A percentile compares a stretch with the other conserved stretches of the same genome.
Evolutionary conservation across 495 filamentous ascomycete genomes (phyloP).

Genomic region (Aspergillus wentii): DNA sequence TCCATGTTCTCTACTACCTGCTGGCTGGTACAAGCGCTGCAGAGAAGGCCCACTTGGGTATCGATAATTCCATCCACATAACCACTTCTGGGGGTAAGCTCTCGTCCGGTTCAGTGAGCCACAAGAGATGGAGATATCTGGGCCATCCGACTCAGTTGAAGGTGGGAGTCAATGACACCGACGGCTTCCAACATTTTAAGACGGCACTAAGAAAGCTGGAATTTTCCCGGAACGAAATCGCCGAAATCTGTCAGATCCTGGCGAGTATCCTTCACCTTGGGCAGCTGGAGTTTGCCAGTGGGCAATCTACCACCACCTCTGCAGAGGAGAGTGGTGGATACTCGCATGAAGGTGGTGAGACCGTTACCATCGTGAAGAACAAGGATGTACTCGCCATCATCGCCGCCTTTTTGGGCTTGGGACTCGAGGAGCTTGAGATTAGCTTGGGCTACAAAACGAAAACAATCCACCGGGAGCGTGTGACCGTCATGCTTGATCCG

Average conservation of each 20-base stretch:
- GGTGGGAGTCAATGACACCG: constrained; percentile 90
- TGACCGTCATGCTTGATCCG: constrained; percentile 95
- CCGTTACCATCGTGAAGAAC: constrained; percentile 80
- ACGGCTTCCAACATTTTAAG: constrained; percentile 97
- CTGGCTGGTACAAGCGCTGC: constrained; percentile 85
- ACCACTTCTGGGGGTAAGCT: constrained; percentile 40
- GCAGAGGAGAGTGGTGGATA: constrained; percentile 94
- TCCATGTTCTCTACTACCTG: constrained; percentile 93
- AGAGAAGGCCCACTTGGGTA: constrained; percentile 84
- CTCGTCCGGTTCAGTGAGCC: constrained; percentile 45
- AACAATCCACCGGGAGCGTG: constrained; percentile 88
- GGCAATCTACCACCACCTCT: constrained; percentile 67
- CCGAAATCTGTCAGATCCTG: constrained; percentile 91
- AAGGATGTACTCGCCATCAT: constrained; percentile 83
- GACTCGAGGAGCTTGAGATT: constrained; percentile 71
- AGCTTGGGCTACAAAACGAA: constrained; percentile 93
- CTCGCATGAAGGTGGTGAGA: constrained; percentile 89
- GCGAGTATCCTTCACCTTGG: constrained; percentile 92
- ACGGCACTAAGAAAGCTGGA: constrained; percentile 89
- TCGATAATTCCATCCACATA: constrained; percentile 54
- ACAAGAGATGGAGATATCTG: constrained; percentile 89
- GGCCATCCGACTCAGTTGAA: constrained; percentile 96
- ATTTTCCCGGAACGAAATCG: constrained; percentile 88
- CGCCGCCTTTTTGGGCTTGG: constrained; percentile 87
- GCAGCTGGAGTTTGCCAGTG: constrained; percentile 83